phyloP scores from a whole-genome alignment of 225 moss, liverwort and hornwort genomes.

The Physcomitrellopsis africana region DNA sequence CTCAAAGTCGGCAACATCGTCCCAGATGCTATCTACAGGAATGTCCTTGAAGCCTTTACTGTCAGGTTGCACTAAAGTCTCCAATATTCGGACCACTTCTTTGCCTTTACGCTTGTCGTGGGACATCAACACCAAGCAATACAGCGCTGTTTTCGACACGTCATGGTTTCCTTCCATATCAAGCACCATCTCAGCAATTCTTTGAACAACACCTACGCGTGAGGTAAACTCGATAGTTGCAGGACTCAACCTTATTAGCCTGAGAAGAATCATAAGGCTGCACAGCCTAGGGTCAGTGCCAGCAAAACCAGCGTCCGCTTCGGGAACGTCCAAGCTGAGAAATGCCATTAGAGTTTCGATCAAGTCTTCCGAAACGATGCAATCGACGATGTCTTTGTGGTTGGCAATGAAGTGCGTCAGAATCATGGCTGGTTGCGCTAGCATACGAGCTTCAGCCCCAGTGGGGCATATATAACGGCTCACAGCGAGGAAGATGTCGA shows the following conservation, averaged over 20 bases:
- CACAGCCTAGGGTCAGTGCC: conserved; percentile 94
- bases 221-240: conserved; percentile 81
- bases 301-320: conserved; percentile 70
- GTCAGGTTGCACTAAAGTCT: conserved; percentile 61
- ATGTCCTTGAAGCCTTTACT: conserved; percentile 91
- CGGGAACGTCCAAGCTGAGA: conserved; percentile 72
- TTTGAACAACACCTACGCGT: conserved; percentile 63
- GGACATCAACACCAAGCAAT: conserved; percentile 91
- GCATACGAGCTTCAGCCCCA: conserved; percentile 68
- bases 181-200: conserved; percentile 71
- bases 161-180: conserved; percentile 75
- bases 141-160: conserved; percentile 80
- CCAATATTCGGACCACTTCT: conserved; percentile 70
- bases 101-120: conserved; percentile 87
- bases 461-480: conserved; percentile 61
- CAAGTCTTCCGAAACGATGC: conserved; percentile 88
- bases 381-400: conserved; percentile 91
- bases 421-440: conserved; percentile 85
- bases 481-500: conserved; percentile 89
- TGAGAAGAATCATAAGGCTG: conserved; percentile 86
- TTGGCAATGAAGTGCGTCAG: conserved; percentile 85
- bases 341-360: conserved; percentile 73
- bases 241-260: conserved; percentile 77
- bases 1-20: conserved; percentile 76
- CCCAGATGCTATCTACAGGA: conserved; percentile 69